phyloP scores from a whole-genome alignment of 345 rosid genomes.

The Salix exigua region DNA sequence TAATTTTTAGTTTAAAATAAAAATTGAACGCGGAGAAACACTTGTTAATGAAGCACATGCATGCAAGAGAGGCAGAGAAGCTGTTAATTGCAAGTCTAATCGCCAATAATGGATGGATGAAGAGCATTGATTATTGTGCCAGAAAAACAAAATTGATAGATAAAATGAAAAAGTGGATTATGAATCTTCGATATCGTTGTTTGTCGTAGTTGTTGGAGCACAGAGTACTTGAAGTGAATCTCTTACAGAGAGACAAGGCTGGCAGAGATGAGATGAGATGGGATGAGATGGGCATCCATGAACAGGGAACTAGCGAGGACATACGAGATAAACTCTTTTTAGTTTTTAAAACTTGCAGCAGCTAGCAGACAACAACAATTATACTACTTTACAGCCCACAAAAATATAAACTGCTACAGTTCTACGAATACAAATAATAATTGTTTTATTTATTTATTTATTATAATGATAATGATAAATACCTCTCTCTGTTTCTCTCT shows the following conservation, averaged over 20 bases:
- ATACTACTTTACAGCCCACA: conserved; percentile 54
- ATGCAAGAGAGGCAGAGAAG: too few relatives aligned
- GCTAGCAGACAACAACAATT: conserved; percentile 52
- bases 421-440: not conserved
- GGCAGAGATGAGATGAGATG: conserved; percentile 12
- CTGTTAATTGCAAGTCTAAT: too few relatives aligned
- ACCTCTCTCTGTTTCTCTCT: not conserved
- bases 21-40: too few relatives aligned
- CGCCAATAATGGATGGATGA: too few relatives aligned
- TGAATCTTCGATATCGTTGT: not conserved
- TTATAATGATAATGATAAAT: not conserved
- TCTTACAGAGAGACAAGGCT: conserved; percentile 19
- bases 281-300: conserved; percentile 4
- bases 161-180: not conserved
- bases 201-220: not conserved
- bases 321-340: conserved; percentile 30
- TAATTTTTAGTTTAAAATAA: too few relatives aligned
- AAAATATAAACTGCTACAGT: not conserved
- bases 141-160: too few relatives aligned
- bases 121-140: too few relatives aligned
- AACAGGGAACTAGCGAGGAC: conserved; percentile 4
- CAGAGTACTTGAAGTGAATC: not conserved
- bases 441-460: too few relatives aligned
- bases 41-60: too few relatives aligned
- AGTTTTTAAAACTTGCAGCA: conserved; percentile 46